Conservation (phyloP, 768 basidiomycete species). For the Leccinum subtestaceum region DNA sequence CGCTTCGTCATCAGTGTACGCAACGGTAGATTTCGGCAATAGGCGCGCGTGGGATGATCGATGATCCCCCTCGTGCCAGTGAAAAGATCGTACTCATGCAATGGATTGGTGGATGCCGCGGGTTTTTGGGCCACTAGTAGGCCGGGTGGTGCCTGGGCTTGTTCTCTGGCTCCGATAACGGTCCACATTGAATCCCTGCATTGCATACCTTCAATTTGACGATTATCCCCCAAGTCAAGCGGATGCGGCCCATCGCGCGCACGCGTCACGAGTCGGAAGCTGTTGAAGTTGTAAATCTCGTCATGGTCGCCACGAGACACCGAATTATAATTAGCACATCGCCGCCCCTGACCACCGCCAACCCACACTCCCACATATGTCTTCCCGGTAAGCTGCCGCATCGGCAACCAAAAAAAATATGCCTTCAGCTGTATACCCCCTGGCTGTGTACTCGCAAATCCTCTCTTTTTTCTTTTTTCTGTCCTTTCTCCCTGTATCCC, state of each 20-base stretch:
- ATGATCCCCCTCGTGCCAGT: not conserved
- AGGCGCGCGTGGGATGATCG: not conserved
- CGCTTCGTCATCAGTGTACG: not conserved
- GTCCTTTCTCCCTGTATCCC: slow-evolving; percentile 23
- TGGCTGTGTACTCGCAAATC: slow-evolving; percentile 9
- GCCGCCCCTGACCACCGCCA: not conserved
- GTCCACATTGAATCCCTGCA: not conserved
- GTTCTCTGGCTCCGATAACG: no score
- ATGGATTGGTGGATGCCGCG: no score
- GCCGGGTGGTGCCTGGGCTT: no score
- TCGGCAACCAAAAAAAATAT: slow-evolving; percentile 11
- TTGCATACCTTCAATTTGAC: no score
- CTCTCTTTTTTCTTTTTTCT: slow-evolving; percentile 25
- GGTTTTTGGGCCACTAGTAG: not conserved
- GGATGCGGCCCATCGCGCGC: not conserved
- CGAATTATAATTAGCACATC: slow-evolving; percentile 4
- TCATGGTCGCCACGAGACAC: not conserved
- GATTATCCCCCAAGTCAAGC: not conserved
- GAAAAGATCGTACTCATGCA: no score
- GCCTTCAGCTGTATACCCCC: slow-evolving; percentile 2
- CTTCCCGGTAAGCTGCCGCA: not conserved
- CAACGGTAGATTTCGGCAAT: not conserved
- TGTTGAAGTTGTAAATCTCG: not conserved
- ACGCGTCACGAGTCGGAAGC: not conserved
- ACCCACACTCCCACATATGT: slow-evolving; percentile 14